Conservation (phyloP, 345 rosid genomes). For the Sisymbrium altissimum region DNA sequence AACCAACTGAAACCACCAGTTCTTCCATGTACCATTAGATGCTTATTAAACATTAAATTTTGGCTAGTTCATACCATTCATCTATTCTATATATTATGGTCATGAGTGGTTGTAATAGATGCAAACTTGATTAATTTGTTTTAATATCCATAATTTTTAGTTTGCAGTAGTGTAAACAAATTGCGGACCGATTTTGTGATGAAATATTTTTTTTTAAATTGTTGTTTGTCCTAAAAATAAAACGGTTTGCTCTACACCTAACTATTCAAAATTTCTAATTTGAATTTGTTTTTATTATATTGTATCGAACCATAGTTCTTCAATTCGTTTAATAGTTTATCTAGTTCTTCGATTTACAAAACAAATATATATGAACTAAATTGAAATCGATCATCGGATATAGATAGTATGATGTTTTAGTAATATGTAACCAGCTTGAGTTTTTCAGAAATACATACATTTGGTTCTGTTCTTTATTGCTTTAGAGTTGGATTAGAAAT, state of each 20-base stretch:
- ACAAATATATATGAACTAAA: neutral
- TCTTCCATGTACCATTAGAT: neutral
- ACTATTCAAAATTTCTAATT: no score
- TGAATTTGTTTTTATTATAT: neutral
- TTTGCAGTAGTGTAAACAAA: neutral
- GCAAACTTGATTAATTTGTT: neutral
- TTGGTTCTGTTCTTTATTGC: neutral
- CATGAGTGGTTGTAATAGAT: neutral
- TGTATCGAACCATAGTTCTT: neutral
- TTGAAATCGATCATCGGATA: neutral
- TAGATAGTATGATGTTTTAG: neutral
- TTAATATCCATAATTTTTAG: neutral
- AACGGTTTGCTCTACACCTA: no score
- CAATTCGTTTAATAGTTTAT: neutral
- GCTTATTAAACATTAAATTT: no score
- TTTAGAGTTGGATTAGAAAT: no score
- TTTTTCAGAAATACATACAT: no score
- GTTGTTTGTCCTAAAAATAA: no score
- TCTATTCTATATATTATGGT: neutral
- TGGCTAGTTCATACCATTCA: neutral
- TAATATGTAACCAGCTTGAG: neutral
- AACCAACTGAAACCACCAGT: constrained; percentile 13
- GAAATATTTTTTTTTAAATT: no score
- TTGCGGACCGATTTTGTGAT: neutral
- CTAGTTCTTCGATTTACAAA: neutral